Percentiles rank a stretch among this genome's conserved stretches.
Evolutionary conservation across 2,329 filamentous ascomycete species (phyloP).

Genomic region (Arthrobotrys sphaeroides): DNA sequence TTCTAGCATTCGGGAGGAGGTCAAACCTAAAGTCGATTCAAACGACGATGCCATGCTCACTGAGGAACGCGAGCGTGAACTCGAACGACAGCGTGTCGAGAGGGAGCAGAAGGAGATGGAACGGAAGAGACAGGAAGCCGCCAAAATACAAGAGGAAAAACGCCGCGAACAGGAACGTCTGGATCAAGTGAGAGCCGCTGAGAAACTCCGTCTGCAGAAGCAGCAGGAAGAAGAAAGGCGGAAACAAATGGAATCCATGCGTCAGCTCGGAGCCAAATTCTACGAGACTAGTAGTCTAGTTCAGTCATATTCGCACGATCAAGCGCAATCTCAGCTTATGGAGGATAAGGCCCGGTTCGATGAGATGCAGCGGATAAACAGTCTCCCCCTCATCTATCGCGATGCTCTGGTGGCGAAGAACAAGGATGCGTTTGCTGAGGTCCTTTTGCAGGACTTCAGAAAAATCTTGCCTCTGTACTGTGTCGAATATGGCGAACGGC

Average conservation of each 20-base stretch:
- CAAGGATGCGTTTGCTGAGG: constrained; percentile 33
- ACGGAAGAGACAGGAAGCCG: constrained; percentile 32
- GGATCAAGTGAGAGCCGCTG: constrained; percentile 23
- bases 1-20: constrained; percentile 36
- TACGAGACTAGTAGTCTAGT: neutral
- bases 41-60: constrained; percentile 38
- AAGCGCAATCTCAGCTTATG: constrained; percentile 2
- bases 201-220: constrained; percentile 29
- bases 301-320: neutral
- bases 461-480: constrained; percentile 34
- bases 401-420: constrained; percentile 9
- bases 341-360: constrained; percentile 19
- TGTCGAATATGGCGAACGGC: constrained; percentile 21
- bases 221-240: constrained; percentile 23
- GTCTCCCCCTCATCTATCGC: constrained; percentile 33
- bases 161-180: constrained; percentile 37
- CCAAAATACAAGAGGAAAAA: constrained; percentile 24
- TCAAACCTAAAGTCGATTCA: constrained; percentile 36
- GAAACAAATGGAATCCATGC: constrained; percentile 20
- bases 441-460: constrained; percentile 29
- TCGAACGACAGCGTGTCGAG: constrained; percentile 38
- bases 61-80: constrained; percentile 39
- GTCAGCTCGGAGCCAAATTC: constrained; percentile 9
- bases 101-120: constrained; percentile 47
- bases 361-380: constrained; percentile 33